Evolutionary conservation across 768 basidiomycete genomes (phyloP), one percentile per base, ranked within the genome.

Genomic region (Xanthoconium stramineum): DNA sequence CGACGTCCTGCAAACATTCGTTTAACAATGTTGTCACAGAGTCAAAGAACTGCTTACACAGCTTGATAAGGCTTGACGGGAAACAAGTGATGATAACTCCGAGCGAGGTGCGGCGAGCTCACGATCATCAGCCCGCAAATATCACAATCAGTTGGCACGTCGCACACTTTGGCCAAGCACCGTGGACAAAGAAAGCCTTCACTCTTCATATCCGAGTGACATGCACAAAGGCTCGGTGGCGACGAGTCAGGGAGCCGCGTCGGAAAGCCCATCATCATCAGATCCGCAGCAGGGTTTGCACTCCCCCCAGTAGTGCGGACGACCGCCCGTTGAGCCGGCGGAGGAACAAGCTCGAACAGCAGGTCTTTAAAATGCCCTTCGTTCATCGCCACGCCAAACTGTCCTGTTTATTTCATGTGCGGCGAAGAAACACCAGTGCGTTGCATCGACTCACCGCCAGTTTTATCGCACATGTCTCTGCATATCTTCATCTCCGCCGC

Each of bases 211-310:
- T 92, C 84, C 14, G 91, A 91, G 71, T 99, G 97, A 67, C 97
- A 99, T 8, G 86, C 91, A 66, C 97, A 99, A 19, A 98, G 77
- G 52, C 88, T 88, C 9, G 87, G 86, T 35, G 86, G 86, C 5
- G 88, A 89, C 11, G 84, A 84, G 62, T 91, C 88, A 0, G 95
- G 91, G 7, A 97, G 78, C 17, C 94, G 85, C 15, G 90, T 93
- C 2, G 97, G 97, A 73, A 99, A 99, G 10, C 97, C 97, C 93
- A 99, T 98, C 82, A 97, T 90, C 90, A 99, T 97, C 50, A 99
- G 77, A 74, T 98, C 96, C 0, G 91, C 87, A 1, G 87, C 82
- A 20, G 83, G 82, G 59, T 86, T 88, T 12, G 76, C 72, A 12
- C 72, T 68, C 47, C 75, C 76, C 0, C 36, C 80, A 5, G 76